Evolutionary conservation across 2,329 filamentous ascomycete genomes (phyloP).

Genomic region (Aspergillus flavus): DNA sequence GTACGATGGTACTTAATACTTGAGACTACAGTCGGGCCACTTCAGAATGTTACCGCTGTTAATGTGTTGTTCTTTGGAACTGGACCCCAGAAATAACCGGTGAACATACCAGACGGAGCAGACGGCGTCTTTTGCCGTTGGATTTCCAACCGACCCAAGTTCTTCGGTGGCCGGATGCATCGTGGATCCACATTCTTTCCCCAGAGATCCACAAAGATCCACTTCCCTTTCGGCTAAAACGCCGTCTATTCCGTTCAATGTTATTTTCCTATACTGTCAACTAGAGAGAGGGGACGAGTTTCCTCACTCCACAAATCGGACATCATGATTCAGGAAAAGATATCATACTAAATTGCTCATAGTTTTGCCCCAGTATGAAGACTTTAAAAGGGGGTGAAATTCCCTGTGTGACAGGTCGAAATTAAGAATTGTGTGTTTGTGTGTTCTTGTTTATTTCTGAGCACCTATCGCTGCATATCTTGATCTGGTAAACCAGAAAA

Average conservation of each 20-base stretch:
- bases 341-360: neutral
- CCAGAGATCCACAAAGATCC: neutral
- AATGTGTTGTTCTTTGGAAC: neutral
- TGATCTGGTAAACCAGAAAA: neutral
- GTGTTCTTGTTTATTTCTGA: neutral
- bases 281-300: neutral
- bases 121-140: neutral
- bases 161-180: neutral
- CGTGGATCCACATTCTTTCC: neutral
- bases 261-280: too few species aligned
- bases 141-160: neutral
- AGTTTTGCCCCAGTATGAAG: neutral
- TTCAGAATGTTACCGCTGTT: neutral
- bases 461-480: neutral
- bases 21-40: neutral
- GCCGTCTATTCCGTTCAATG: neutral
- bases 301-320: neutral
- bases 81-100: neutral
- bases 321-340: accelerated
- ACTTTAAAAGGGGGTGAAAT: neutral
- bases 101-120: neutral
- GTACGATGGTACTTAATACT: neutral
- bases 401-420: neutral
- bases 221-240: neutral
- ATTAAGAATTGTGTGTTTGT: neutral